These are phyloP conservation scores for Emericellopsis terricola DNA, from an alignment of 495 filamentous ascomycete genomes.

Conservation along the genomic window DNA sequence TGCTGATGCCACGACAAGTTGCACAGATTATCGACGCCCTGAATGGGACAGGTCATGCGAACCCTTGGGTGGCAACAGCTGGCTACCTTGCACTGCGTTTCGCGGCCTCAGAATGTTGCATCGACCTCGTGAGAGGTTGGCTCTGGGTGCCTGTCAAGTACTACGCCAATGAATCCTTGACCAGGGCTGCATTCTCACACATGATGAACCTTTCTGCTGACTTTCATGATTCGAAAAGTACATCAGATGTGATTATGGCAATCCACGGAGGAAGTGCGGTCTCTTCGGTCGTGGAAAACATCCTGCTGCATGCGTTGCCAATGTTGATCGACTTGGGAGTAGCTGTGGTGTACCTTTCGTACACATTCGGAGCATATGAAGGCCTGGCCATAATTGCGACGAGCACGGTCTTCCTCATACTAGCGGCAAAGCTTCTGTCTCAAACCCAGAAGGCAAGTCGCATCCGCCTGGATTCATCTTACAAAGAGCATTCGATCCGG, in stretches of 20 bases:
- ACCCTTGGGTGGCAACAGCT: constrained; percentile 35
- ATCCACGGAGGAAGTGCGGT: constrained; percentile 47
- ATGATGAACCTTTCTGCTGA: constrained; percentile 64
- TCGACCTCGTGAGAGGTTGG: constrained; percentile 33
- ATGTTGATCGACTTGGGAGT: constrained; percentile 55
- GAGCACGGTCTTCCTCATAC: constrained; percentile 42
- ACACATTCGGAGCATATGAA: constrained; percentile 57
- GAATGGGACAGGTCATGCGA: constrained; percentile 14
- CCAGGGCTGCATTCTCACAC: constrained; percentile 50
- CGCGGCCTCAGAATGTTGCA: constrained; percentile 35
- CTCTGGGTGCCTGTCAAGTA: constrained; percentile 52
- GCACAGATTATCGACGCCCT: constrained; percentile 43
- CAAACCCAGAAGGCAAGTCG: constrained; percentile 15
- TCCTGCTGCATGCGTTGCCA: constrained; percentile 49
- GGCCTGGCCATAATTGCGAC: constrained; percentile 48
- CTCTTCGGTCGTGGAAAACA: constrained; percentile 41
- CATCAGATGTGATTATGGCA: constrained; percentile 49
- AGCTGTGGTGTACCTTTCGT: constrained; percentile 49
- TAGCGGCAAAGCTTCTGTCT: constrained; percentile 33
- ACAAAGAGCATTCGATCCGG: constrained; percentile 40
- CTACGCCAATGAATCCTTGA: constrained; percentile 41
- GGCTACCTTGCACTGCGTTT: constrained; percentile 36
- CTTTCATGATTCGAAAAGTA: constrained; percentile 59
- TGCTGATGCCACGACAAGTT: constrained; percentile 48
- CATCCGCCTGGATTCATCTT: constrained; percentile 19